These are phyloP conservation scores for Parathielavia appendiculata DNA, from an alignment of 495 filamentous ascomycete genomes.

Conservation along the genomic window DNA sequence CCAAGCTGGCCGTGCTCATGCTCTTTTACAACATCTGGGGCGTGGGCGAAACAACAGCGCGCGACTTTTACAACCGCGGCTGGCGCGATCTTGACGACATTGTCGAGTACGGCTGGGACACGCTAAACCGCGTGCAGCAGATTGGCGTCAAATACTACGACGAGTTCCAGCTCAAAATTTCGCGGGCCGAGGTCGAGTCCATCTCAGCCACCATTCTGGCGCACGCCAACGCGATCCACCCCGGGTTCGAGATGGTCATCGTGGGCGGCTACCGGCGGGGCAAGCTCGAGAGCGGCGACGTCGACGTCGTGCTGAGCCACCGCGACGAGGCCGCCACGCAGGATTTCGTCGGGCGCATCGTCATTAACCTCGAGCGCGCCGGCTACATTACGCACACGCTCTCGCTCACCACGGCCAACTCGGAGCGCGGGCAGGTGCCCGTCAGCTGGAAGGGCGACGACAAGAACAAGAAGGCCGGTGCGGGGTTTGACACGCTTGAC, in stretches of 20 bases:
- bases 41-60: conserved; percentile 76
- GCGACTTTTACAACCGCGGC: conserved; percentile 76
- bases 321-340: conserved; percentile 61
- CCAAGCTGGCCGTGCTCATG: conserved; percentile 56
- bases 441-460: conserved; percentile 44
- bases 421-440: conserved; percentile 65
- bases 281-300: conserved; percentile 68
- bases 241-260: conserved; percentile 64
- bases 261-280: conserved; percentile 85
- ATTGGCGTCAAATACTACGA: conserved; percentile 96
- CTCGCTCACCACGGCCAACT: conserved; percentile 57
- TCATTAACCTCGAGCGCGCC: conserved; percentile 60
- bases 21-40: conserved; percentile 83
- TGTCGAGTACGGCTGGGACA: conserved; percentile 74
- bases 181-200: conserved; percentile 64
- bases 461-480: conserved; percentile 28
- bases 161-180: conserved; percentile 68
- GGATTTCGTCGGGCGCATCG: conserved; percentile 60
- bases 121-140: conserved; percentile 73
- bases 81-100: conserved; percentile 75
- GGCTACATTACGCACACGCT: conserved; percentile 81
- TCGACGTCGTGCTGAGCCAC: conserved; percentile 82
- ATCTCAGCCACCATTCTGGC: conserved; percentile 58
- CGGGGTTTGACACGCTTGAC: conserved; percentile 80
- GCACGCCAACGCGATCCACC: conserved; percentile 53